These are phyloP conservation scores for Salvia hispanica DNA, from an alignment of 257 asterid species.

Conservation along the genomic window DNA sequence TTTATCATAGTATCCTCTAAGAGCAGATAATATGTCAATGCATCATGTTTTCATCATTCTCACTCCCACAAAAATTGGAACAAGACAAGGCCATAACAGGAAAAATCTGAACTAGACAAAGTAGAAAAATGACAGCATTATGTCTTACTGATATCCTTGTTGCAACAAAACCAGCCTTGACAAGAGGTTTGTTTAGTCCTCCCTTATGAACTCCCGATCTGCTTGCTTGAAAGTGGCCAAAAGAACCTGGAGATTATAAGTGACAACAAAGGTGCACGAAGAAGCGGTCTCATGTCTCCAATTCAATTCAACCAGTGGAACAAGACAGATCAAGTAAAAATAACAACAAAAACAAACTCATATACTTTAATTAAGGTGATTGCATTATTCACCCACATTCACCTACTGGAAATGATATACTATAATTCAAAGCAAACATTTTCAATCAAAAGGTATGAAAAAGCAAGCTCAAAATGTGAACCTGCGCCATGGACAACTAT, in stretches of 20 bases:
- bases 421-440: constrained; percentile 1
- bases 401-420: constrained; percentile 8
- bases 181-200: constrained; percentile 66
- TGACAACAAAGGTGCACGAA: too few species aligned
- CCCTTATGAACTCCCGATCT: constrained; percentile 95
- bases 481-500: constrained; percentile 98
- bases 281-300: background rate
- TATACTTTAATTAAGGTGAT: background rate
- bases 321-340: background rate
- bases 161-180: constrained; percentile 94
- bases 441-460: constrained; percentile 18
- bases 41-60: background rate
- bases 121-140: constrained; percentile 14
- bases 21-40: background rate
- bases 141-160: constrained; percentile 89
- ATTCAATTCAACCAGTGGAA: background rate
- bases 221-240: constrained; percentile 98
- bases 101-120: constrained; percentile 1
- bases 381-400: constrained; percentile 17
- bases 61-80: background rate
- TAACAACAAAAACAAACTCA: background rate
- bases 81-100: constrained; percentile 1
- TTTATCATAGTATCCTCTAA: constrained; percentile 1
- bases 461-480: constrained; percentile 36
- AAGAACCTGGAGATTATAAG: constrained; percentile 93